These are phyloP conservation scores for Pharnaceum exiguum DNA, from an alignment of 148 eudicot species.

Conservation along the genomic window DNA sequence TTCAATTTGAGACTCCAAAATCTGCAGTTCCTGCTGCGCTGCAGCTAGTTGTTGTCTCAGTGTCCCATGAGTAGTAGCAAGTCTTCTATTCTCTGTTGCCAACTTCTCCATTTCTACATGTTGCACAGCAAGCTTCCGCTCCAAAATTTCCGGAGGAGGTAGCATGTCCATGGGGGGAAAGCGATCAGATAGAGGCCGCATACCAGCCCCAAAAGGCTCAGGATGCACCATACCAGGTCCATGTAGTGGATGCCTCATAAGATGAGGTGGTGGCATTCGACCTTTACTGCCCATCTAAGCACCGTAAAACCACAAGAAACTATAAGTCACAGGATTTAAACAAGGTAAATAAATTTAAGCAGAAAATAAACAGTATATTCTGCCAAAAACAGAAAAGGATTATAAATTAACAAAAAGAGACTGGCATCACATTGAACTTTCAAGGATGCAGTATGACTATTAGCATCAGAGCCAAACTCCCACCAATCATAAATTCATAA, in stretches of 20 bases:
- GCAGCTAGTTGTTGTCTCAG: conserved; percentile 87
- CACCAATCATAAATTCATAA: too few species aligned
- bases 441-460: too few species aligned
- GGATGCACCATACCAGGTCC: conserved; percentile 57
- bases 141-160: conserved; percentile 84
- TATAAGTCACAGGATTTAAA: not conserved
- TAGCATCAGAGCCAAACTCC: too few species aligned
- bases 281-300: conserved; percentile 81
- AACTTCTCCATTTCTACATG: conserved; percentile 82
- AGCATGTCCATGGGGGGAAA: conserved; percentile 75
- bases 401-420: too few species aligned
- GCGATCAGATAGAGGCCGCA: conserved; percentile 59
- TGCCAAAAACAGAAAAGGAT: too few species aligned
- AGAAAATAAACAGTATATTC: too few species aligned
- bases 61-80: conserved; percentile 86
- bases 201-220: conserved; percentile 34
- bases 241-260: conserved; percentile 62
- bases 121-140: conserved; percentile 81
- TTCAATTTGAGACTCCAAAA: conserved; percentile 60
- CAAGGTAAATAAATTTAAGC: too few species aligned
- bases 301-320: not conserved
- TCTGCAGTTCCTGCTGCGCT: conserved; percentile 79
- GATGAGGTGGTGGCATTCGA: conserved; percentile 83
- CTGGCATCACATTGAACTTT: too few species aligned
- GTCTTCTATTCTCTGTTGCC: conserved; percentile 79